Conservation (phyloP, 2,329 filamentous ascomycete species). For the Cryphonectria naterciae region DNA sequence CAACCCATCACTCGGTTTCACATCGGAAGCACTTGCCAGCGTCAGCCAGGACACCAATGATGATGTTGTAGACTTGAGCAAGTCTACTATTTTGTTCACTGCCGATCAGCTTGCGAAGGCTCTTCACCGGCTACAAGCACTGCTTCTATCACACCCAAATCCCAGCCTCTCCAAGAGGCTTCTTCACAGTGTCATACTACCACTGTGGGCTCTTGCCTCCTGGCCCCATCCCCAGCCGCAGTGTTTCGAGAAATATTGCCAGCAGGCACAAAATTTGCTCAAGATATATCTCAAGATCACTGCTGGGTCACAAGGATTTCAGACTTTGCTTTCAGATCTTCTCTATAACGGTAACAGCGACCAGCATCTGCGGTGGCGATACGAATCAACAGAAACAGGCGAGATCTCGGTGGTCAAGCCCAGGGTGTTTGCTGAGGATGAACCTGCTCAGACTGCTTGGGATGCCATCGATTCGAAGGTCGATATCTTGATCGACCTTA, state of each 20-base stretch:
- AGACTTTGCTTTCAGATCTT: constrained; percentile 56
- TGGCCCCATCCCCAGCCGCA: constrained; percentile 46
- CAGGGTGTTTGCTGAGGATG: constrained; percentile 29
- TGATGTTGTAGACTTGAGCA: constrained; percentile 49
- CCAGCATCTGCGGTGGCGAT: constrained; percentile 54
- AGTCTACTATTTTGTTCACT: constrained; percentile 49
- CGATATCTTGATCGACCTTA: constrained; percentile 51
- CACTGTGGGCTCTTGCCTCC: constrained; percentile 66
- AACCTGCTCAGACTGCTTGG: constrained; percentile 42
- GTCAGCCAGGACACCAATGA: constrained; percentile 38
- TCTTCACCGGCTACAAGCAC: constrained; percentile 57
- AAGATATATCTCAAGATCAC: constrained; percentile 62
- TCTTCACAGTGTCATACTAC: constrained; percentile 59
- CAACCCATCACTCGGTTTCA: constrained; percentile 42
- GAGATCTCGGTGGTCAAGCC: constrained; percentile 55
- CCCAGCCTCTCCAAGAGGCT: constrained; percentile 67
- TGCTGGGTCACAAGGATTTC: constrained; percentile 54
- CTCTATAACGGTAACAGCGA: constrained; percentile 55
- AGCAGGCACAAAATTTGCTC: constrained; percentile 55
- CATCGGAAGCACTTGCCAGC: constrained; percentile 18
- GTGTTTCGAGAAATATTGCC: constrained; percentile 45
- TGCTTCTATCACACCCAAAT: constrained; percentile 68
- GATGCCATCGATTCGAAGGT: constrained; percentile 53
- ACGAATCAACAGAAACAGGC: constrained; percentile 48
- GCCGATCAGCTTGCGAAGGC: constrained; percentile 53